Conservation (phyloP, 768 basidiomycete species). For the Phaffia australis region DNA sequence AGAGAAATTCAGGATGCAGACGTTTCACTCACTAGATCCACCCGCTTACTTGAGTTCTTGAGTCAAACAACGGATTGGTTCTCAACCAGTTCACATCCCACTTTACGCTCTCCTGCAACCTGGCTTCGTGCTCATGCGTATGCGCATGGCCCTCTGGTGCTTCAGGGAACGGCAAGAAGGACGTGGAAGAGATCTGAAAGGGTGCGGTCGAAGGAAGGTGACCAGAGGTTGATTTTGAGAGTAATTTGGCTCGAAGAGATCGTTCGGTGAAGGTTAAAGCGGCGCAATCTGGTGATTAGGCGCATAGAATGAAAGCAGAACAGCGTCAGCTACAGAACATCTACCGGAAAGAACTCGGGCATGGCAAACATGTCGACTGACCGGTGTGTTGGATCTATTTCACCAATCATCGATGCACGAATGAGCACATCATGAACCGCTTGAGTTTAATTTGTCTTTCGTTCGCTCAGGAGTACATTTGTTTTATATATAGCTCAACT, state of each 20-base stretch:
- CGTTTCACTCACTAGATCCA: slow-evolving; percentile 2
- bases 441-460: too few relatives aligned
- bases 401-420: too few relatives aligned
- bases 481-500: too few relatives aligned
- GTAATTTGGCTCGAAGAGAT: slow-evolving; percentile 20
- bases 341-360: not conserved
- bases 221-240: slow-evolving; percentile 18
- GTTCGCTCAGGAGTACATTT: too few relatives aligned
- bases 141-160: slow-evolving; percentile 1
- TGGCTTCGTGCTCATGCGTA: slow-evolving; percentile 8
- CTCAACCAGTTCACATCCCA: slow-evolving; percentile 26
- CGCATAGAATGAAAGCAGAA: not conserved
- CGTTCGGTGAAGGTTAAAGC: slow-evolving; percentile 25
- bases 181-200: slow-evolving; percentile 22
- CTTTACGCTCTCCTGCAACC: slow-evolving; percentile 20
- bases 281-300: slow-evolving; percentile 22
- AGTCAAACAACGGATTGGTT: slow-evolving; percentile 21
- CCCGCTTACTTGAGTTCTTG: slow-evolving; percentile 18
- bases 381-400: slow-evolving; percentile 26
- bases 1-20: not conserved
- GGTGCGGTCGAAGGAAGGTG: slow-evolving; percentile 21
- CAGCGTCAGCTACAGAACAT: not conserved
- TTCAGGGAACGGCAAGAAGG: slow-evolving; percentile 23
- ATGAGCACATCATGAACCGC: too few relatives aligned
- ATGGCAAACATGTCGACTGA: not conserved